Conservation (phyloP, 257 asterid genomes). For the Nicotiana tabacum region DNA sequence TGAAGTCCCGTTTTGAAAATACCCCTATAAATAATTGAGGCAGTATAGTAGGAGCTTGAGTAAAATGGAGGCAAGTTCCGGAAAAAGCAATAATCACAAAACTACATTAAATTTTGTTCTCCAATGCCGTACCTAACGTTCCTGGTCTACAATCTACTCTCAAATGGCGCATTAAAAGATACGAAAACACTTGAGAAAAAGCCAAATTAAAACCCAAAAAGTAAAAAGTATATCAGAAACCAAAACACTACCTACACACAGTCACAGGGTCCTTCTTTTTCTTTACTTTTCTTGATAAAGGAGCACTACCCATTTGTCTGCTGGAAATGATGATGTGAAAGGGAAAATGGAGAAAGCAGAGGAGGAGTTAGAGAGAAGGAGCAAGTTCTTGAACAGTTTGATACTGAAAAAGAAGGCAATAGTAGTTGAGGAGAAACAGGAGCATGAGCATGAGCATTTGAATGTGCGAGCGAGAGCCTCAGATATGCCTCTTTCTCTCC, state of each 20-base stretch:
- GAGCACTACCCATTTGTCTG: neutral
- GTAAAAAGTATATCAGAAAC: too few species aligned
- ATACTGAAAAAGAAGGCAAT: slow-evolving; percentile 52
- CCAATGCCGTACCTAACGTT: neutral
- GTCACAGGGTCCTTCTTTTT: neutral
- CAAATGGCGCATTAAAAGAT: neutral
- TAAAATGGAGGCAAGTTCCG: neutral
- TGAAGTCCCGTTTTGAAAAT: too few species aligned
- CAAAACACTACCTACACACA: too few species aligned
- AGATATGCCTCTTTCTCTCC: slow-evolving; percentile 66
- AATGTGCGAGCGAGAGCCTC: slow-evolving; percentile 70
- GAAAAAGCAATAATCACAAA: neutral
- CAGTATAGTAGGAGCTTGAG: neutral
- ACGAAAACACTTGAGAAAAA: neutral
- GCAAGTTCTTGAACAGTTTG: slow-evolving; percentile 74
- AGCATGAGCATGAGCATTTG: slow-evolving; percentile 27
- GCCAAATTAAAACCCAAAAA: neutral
- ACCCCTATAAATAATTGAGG: neutral
- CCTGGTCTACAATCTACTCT: neutral
- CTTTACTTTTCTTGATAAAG: slow-evolving; percentile 1
- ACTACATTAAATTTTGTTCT: neutral
- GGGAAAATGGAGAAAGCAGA: slow-evolving; percentile 74
- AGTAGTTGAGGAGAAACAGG: slow-evolving; percentile 42
- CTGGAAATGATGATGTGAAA: slow-evolving; percentile 11
- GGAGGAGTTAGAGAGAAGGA: slow-evolving; percentile 78